Conservation (phyloP, 148 eudicot species). For the Vaccinium myrtillus region DNA sequence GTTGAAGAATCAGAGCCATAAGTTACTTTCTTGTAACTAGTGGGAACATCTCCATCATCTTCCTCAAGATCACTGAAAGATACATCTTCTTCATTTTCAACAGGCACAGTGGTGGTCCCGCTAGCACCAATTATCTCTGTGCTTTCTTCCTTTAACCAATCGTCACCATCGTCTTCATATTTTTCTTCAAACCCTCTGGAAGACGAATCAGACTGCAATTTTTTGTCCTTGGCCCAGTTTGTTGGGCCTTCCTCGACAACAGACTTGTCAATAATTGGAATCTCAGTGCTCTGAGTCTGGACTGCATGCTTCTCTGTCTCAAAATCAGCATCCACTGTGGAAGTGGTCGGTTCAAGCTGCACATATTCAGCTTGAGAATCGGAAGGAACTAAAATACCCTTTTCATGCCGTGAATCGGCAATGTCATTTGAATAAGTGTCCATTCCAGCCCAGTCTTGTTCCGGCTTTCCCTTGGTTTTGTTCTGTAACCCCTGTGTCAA, state of each 20-base stretch:
- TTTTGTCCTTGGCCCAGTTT: constrained; percentile 25
- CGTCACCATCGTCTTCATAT: constrained; percentile 81
- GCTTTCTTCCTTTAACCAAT: constrained; percentile 88
- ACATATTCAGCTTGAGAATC: constrained; percentile 36
- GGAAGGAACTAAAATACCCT: constrained; percentile 39
- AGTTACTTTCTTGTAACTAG: constrained; percentile 45
- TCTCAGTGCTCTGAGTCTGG: constrained; percentile 30
- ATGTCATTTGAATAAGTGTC: constrained; percentile 30
- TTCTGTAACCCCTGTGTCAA: constrained; percentile 55
- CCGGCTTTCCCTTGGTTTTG: constrained; percentile 36
- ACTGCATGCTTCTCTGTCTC: constrained; percentile 59
- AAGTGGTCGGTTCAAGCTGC: constrained; percentile 35
- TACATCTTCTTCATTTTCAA: constrained; percentile 75
- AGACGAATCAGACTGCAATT: constrained; percentile 19
- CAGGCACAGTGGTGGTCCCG: constrained; percentile 39
- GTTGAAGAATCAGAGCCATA: constrained; percentile 40
- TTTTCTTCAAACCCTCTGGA: constrained; percentile 33
- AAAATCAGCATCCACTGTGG: constrained; percentile 24
- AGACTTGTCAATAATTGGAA: constrained; percentile 56
- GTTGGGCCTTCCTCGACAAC: constrained; percentile 49
- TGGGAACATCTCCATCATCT: constrained; percentile 60
- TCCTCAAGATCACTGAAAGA: constrained; percentile 98
- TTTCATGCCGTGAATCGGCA: constrained; percentile 33
- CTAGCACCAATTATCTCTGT: constrained; percentile 39
- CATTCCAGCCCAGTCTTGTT: constrained; percentile 25